Evolutionary conservation across 2,329 filamentous ascomycete species (phyloP), one percentile per base, ranked within the genome.

Genomic region (Aureobasidium sp.): DNA sequence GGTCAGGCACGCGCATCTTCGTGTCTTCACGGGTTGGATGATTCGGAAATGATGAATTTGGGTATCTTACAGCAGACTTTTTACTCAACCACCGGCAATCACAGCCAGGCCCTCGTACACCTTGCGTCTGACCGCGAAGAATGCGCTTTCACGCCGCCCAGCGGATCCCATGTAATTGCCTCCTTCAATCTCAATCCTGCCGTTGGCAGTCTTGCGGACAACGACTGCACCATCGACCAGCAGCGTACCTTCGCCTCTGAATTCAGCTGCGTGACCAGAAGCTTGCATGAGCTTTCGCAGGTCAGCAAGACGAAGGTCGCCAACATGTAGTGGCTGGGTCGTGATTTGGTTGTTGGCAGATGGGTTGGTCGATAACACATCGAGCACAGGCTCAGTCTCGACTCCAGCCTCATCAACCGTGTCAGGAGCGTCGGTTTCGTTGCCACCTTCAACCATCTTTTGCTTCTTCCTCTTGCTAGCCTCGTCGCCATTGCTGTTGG

Each of bases 61-160:
- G 46, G 33, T 51, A 62, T 53, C 43, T 53, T 62, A 55, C 54
- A 45, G 37, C 42, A 60, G n/a, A 23, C 21, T 45, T 57, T 46
- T 47, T 37, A 74, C 31, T 35, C 72, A 89, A 51, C 81, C 82
- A 47, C 89, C 89, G 17, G 88, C 87, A 65, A 99, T 92, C 62
- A 97, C 90, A 35, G 94, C 94, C 70, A 99, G 75, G 9, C 90
- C 92, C 66, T 95, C 90, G 72, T 99, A 99, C 65, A 99, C 95
- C 74, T 89, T 91, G 74, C 80, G 86, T 76, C 90, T 90, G 10
- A 97, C 93, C 57, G 89, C 89, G 69, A 90, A 89, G 70, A 96
- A 95, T 37, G 88, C 91, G 42, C 79, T 79, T 61, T 84, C 84
- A 54, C 79, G 68, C 57, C 74, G 68, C 53, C 74, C 74, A 5